Percentiles rank a stretch among this genome's conserved stretches.
Conservation (phyloP, 1,284 basidiomycete species). For the Cutaneotrichosporon sp. region DNA sequence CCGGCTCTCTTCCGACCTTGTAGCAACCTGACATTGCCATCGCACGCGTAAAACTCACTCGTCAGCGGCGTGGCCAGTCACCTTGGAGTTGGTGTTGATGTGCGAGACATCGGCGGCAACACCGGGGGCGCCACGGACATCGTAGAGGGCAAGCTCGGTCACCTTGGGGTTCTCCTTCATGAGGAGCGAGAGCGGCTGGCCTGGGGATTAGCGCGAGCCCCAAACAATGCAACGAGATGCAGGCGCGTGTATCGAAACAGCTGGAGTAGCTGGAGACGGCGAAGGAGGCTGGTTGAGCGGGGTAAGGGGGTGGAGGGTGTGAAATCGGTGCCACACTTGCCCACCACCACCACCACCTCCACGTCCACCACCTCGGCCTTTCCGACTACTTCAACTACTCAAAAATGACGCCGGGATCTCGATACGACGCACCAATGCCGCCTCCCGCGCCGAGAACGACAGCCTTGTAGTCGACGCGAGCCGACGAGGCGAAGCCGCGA, state of each 20-base stretch:
- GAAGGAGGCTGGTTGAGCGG: not conserved
- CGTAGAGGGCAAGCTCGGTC: conserved; percentile 82
- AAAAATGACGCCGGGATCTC: not conserved
- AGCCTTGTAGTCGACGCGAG: conserved; percentile 48
- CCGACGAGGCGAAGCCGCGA: conserved; percentile 51
- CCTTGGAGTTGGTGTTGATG: conserved; percentile 60
- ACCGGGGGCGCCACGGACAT: conserved; percentile 96
- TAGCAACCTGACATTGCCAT: not conserved
- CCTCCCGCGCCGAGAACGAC: conserved; percentile 54
- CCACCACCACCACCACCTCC: not conserved
- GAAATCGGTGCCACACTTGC: not conserved
- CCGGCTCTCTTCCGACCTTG: not conserved
- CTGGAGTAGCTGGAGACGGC: not conserved
- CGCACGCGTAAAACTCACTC: conserved; percentile 41
- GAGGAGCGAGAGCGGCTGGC: conserved; percentile 87
- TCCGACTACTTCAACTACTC: not conserved
- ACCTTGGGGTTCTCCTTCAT: conserved; percentile 82
- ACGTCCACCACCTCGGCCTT: not conserved
- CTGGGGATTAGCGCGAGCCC: conserved; percentile 39
- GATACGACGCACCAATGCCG: conserved; percentile 60
- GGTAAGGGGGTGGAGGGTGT: not conserved
- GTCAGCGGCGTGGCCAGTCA: conserved; percentile 64
- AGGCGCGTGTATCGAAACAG: not conserved
- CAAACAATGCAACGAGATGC: not conserved
- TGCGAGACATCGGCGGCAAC: conserved; percentile 93